Conservation (phyloP, 306 rosid genomes). For the Inga oerstediana region DNA sequence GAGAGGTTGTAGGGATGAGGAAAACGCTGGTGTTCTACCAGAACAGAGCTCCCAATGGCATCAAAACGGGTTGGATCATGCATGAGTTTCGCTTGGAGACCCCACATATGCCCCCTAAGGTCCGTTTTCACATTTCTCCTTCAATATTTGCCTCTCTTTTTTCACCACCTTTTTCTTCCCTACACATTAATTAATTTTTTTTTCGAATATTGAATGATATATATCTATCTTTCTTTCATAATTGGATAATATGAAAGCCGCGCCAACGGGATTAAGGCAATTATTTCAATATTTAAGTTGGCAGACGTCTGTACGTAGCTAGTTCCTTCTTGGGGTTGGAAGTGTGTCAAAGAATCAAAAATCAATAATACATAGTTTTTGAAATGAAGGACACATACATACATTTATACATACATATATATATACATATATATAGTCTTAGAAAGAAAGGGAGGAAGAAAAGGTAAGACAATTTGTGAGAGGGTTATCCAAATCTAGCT, state of each 20-base stretch:
- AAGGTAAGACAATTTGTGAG: not conserved
- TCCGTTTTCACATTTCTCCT: constrained; percentile 24
- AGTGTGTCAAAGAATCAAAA: not conserved
- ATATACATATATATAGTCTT: not conserved
- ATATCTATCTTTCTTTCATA: not conserved
- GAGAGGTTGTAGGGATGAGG: constrained; percentile 90
- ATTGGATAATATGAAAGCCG: not conserved
- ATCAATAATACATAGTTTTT: not conserved
- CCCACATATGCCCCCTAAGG: constrained; percentile 99
- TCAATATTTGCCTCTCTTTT: not conserved
- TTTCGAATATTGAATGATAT: not conserved
- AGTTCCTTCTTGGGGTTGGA: not conserved
- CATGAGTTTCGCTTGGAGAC: constrained; percentile 97
- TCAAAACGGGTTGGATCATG: constrained; percentile 98
- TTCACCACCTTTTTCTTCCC: not conserved
- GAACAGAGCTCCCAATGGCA: constrained; percentile 94
- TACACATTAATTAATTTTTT: not conserved
- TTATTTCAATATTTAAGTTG: not conserved
- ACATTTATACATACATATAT: too few species aligned
- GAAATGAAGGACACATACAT: not conserved
- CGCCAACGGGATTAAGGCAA: not conserved
- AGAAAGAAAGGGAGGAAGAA: not conserved
- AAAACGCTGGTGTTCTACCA: constrained; percentile 90
- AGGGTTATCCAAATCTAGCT: not conserved
- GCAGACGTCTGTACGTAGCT: not conserved